These are phyloP conservation scores for Naematelia aurantialba DNA, from an alignment of 768 basidiomycete genomes.

Conservation along the genomic window DNA sequence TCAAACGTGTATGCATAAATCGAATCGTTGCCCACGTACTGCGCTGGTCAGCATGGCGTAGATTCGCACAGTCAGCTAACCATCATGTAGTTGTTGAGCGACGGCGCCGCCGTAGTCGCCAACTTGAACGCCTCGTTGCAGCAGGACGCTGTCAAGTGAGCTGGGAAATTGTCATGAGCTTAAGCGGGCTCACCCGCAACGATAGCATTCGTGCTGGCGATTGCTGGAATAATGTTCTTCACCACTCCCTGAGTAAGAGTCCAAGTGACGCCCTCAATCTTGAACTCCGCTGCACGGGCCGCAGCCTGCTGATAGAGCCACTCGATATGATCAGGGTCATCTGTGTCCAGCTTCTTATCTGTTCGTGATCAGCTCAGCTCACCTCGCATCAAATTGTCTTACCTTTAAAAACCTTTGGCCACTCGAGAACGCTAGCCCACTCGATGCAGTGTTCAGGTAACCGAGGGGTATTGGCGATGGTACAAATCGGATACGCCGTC, in stretches of 20 bases:
- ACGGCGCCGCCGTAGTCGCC: constrained; percentile 89
- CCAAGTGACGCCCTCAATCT: constrained; percentile 98
- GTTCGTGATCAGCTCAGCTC: constrained; percentile 11
- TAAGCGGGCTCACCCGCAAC: constrained; percentile 70
- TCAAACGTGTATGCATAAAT: constrained; percentile 97
- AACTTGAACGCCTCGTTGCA: constrained; percentile 99
- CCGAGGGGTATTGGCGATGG: constrained; percentile 96
- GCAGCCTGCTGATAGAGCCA: constrained; percentile 84
- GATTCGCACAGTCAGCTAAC: too few species aligned
- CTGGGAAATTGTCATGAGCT: neutral
- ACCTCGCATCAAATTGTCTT: constrained; percentile 22
- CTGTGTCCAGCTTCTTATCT: constrained; percentile 96
- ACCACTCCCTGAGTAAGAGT: constrained; percentile 96
- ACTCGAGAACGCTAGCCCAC: constrained; percentile 98
- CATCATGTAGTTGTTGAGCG: constrained; percentile 88
- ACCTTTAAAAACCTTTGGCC: constrained; percentile 93
- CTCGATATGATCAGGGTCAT: constrained; percentile 91
- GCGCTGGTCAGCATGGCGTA: constrained; percentile 50
- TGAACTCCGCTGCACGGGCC: constrained; percentile 84
- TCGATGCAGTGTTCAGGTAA: constrained; percentile 98
- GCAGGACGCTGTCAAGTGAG: constrained; percentile 68
- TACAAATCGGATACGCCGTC: constrained; percentile 95
- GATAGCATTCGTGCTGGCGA: constrained; percentile 97
- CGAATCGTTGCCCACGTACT: constrained; percentile 94
- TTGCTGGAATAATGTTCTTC: constrained; percentile 98